These are phyloP conservation scores for Acacia crassicarpa DNA, from an alignment of 306 rosid species.

Conservation along the genomic window DNA sequence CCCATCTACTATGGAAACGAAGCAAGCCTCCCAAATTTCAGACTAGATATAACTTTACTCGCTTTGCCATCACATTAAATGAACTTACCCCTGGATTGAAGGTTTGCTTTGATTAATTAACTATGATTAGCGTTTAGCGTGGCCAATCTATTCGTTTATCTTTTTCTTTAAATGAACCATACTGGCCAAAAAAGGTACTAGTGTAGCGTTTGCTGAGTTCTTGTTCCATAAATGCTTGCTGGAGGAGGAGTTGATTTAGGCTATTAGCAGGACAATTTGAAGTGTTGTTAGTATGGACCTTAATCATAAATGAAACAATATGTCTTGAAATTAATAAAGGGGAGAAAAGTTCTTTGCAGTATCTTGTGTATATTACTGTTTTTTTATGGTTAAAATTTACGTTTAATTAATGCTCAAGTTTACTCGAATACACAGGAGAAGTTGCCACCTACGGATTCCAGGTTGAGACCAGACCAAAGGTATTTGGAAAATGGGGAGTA, in stretches of 20 bases:
- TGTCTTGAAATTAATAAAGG: conserved; percentile 2
- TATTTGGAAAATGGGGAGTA: conserved; percentile 95
- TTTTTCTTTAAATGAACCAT: background rate
- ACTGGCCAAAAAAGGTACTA: conserved; percentile 1
- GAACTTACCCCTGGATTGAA: conserved; percentile 89
- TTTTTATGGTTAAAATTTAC: conserved; percentile 7
- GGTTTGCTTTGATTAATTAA: conserved; percentile 51
- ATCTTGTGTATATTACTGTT: background rate
- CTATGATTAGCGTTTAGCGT: conserved; percentile 16
- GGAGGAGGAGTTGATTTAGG: conserved; percentile 13
- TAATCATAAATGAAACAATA: background rate
- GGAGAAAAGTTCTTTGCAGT: conserved; percentile 1
- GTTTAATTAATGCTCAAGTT: conserved; percentile 20
- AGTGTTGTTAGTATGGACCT: conserved; percentile 4
- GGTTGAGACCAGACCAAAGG: conserved; percentile 97
- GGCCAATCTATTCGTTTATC: conserved; percentile 1
- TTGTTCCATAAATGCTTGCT: background rate
- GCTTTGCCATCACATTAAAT: conserved; percentile 92
- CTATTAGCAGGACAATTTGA: background rate
- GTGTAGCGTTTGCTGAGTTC: background rate
- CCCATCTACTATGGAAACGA: conserved; percentile 84
- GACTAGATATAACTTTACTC: conserved; percentile 92
- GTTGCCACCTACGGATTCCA: conserved; percentile 99
- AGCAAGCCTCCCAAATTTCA: conserved; percentile 78
- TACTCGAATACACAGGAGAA: conserved; percentile 55